Percentiles rank a stretch among this genome's conserved stretches.
These are phyloP conservation scores for Raphanus sativus DNA, from an alignment of 345 rosid genomes.

Conservation along the genomic window DNA sequence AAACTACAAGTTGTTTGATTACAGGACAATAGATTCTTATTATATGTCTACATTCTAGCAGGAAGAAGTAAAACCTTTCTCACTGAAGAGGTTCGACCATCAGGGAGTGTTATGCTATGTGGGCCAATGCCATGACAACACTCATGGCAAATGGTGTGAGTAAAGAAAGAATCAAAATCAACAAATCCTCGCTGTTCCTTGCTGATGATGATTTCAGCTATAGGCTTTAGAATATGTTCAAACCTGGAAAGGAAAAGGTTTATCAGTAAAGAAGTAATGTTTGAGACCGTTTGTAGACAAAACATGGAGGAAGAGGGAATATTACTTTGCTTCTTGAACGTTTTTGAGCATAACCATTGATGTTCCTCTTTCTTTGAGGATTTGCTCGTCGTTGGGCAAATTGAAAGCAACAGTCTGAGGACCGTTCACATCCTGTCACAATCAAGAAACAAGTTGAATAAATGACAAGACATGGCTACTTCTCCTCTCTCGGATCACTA, in stretches of 20 bases:
- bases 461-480: slow-evolving; percentile 1
- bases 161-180: slow-evolving; percentile 94
- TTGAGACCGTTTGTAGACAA: slow-evolving; percentile 1
- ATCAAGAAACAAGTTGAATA: slow-evolving; percentile 22
- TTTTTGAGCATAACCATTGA: slow-evolving; percentile 97
- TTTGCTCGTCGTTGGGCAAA: slow-evolving; percentile 90
- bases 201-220: slow-evolving; percentile 65
- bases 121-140: slow-evolving; percentile 98
- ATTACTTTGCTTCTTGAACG: slow-evolving; percentile 83
- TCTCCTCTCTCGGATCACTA: neutral
- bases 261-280: slow-evolving; percentile 1
- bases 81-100: slow-evolving; percentile 79
- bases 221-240: slow-evolving; percentile 80
- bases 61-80: slow-evolving; percentile 59
- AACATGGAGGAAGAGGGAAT: slow-evolving; percentile 11
- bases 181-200: slow-evolving; percentile 73
- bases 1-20: neutral
- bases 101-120: slow-evolving; percentile 83
- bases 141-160: slow-evolving; percentile 92
- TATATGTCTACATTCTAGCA: slow-evolving; percentile 1
- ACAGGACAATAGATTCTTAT: neutral
- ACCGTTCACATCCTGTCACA: slow-evolving; percentile 82
- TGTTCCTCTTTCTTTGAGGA: slow-evolving; percentile 88
- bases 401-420: slow-evolving; percentile 97
- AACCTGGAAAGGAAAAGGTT: slow-evolving; percentile 50